Evolutionary conservation across 2,329 filamentous ascomycete genomes (phyloP).

Genomic region (Zarea fungicola): DNA sequence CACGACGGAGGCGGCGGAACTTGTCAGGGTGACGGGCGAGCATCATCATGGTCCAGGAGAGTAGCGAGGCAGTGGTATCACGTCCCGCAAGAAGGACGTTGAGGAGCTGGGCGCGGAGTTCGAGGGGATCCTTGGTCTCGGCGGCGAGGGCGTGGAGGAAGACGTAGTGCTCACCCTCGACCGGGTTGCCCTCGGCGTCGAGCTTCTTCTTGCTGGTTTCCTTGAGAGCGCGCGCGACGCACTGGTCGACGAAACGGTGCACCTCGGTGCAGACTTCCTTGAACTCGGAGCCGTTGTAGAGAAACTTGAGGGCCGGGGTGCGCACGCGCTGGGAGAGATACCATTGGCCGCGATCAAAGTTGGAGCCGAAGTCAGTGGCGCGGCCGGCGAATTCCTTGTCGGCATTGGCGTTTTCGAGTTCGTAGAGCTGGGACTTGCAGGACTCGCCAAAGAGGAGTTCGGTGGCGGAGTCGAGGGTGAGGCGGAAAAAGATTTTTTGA

Average conservation of each 20-base stretch:
- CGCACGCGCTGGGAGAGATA: constrained; percentile 49
- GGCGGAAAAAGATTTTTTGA: constrained; percentile 41
- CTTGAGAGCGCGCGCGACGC: constrained; percentile 52
- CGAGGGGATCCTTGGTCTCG: constrained; percentile 27
- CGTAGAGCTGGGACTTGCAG: constrained; percentile 29
- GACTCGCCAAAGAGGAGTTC: constrained; percentile 60
- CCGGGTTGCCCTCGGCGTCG: not conserved
- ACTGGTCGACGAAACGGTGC: constrained; percentile 63
- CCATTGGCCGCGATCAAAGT: constrained; percentile 34
- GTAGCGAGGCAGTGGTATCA: constrained; percentile 47
- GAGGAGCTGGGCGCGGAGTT: constrained; percentile 28
- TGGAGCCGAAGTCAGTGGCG: constrained; percentile 26
- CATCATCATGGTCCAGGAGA: constrained; percentile 42
- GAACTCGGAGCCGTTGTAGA: constrained; percentile 52
- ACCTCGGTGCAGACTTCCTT: constrained; percentile 57
- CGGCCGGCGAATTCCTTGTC: constrained; percentile 11
- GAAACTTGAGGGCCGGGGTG: constrained; percentile 39
- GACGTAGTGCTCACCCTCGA: constrained; percentile 23
- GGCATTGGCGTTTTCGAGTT: constrained; percentile 20
- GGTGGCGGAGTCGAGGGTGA: constrained; percentile 44
- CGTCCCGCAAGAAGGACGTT: constrained; percentile 44
- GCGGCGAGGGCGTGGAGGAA: constrained; percentile 28
- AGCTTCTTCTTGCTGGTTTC: constrained; percentile 12
- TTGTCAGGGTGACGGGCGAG: constrained; percentile 30
- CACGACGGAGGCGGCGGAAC: constrained; percentile 37